Percentiles rank a stretch among this genome's conserved stretches.
Conservation (phyloP, 352 stramenopile species). For the Paralagenidium karlingii region DNA sequence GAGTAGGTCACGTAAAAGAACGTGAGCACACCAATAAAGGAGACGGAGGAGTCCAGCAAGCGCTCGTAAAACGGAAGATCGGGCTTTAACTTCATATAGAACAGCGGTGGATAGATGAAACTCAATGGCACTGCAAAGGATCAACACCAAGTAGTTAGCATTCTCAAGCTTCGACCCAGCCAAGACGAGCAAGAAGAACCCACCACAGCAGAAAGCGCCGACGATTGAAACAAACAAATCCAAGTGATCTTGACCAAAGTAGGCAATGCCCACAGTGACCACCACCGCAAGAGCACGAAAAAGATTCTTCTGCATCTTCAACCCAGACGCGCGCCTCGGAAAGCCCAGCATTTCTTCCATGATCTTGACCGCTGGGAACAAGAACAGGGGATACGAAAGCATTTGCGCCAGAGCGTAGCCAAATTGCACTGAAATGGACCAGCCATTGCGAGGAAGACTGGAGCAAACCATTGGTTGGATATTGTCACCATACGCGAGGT, state of each 20-base stretch:
- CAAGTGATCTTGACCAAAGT: conserved; percentile 61
- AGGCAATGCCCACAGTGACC: conserved; percentile 46
- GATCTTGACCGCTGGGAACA: conserved; percentile 75
- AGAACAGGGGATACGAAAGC: conserved; percentile 67
- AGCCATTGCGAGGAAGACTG: conserved; percentile 53
- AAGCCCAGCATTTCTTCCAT: conserved; percentile 78
- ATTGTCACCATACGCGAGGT: conserved; percentile 49
- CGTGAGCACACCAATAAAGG: conserved; percentile 46
- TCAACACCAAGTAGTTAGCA: conserved; percentile 1
- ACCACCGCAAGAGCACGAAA: conserved; percentile 57
- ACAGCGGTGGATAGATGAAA: conserved; percentile 71
- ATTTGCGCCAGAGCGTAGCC: conserved; percentile 64
- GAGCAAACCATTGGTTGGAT: conserved; percentile 63
- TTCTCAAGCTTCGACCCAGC: background rate
- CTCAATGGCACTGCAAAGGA: conserved; percentile 42
- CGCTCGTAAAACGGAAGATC: conserved; percentile 30
- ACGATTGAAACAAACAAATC: conserved; percentile 77
- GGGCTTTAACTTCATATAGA: conserved; percentile 59
- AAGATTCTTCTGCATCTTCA: conserved; percentile 64
- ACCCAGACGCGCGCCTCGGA: conserved; percentile 35
- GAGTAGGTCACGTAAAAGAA: conserved; percentile 79
- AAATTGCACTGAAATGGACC: conserved; percentile 66
- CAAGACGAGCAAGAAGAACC: conserved; percentile 6
- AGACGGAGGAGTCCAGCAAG: conserved; percentile 39
- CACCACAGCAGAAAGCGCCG: conserved; percentile 70